phyloP scores from a whole-genome alignment of 225 moss, liverwort and hornwort species.

The Thuidium tamariscinum region DNA sequence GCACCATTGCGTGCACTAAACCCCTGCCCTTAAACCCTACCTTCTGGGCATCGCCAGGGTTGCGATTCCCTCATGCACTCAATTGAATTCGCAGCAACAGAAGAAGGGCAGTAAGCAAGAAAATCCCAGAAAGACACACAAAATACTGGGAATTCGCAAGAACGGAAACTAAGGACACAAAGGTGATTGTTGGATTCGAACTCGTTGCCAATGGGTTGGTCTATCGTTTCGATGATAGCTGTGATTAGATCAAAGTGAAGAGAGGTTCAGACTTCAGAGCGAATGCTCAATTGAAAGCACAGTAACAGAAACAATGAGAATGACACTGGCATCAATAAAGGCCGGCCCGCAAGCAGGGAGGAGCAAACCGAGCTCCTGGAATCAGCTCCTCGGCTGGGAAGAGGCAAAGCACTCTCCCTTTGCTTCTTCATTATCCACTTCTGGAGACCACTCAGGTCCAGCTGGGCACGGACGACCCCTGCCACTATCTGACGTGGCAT shows the following conservation, averaged over 20 bases:
- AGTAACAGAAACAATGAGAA: not conserved
- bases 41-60: not conserved
- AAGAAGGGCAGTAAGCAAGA: too few relatives aligned
- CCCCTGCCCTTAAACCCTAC: constrained; percentile 28
- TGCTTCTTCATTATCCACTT: constrained; percentile 22
- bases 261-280: not conserved
- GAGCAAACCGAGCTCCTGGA: not conserved
- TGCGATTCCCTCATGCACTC: not conserved
- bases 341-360: not conserved
- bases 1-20: constrained; percentile 12
- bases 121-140: not conserved
- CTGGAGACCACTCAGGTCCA: not conserved
- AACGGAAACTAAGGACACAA: not conserved
- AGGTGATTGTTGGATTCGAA: not conserved
- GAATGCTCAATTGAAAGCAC: not conserved
- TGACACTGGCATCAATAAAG: not conserved
- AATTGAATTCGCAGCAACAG: not conserved
- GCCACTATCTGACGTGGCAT: not conserved
- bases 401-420: not conserved
- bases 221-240: not conserved
- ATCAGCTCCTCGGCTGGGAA: not conserved
- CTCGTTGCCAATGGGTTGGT: not conserved
- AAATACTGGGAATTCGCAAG: not conserved
- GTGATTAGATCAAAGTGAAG: not conserved
- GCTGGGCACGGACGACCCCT: not conserved